A percentile compares a stretch with the other conserved stretches of the same genome.
Conservation (phyloP, 1,139 yeast species). For the Candida anutae region DNA sequence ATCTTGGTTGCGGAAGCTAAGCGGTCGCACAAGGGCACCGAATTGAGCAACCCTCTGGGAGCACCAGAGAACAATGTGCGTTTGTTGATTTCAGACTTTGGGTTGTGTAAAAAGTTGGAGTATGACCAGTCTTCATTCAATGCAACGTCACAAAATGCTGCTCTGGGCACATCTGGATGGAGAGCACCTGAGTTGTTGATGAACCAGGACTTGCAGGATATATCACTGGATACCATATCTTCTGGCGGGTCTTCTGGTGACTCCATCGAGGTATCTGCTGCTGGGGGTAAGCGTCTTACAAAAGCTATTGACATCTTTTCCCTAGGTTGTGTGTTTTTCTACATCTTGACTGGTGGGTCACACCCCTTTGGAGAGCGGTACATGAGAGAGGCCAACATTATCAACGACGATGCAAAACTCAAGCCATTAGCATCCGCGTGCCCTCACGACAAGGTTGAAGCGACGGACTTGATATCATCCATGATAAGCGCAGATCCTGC, state of each 20-base stretch:
- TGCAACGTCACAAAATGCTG: constrained; percentile 87
- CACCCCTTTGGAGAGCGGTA: constrained; percentile 95
- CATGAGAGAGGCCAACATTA: constrained; percentile 80
- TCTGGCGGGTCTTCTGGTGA: constrained; percentile 20
- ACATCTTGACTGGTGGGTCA: constrained; percentile 72
- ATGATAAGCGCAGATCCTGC: constrained; percentile 70
- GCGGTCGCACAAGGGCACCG: constrained; percentile 7
- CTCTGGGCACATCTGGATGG: constrained; percentile 95
- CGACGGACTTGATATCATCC: constrained; percentile 58
- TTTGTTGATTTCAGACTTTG: constrained; percentile 87
- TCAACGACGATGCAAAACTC: constrained; percentile 60
- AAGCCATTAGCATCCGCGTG: constrained; percentile 32
- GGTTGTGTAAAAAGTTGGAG: constrained; percentile 86
- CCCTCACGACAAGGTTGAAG: constrained; percentile 49
- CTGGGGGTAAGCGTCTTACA: constrained; percentile 54
- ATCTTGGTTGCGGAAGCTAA: constrained; percentile 76
- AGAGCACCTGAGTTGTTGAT: constrained; percentile 86
- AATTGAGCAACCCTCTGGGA: constrained; percentile 1
- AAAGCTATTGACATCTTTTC: constrained; percentile 92
- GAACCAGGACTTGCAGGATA: constrained; percentile 32
- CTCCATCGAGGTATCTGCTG: constrained; percentile 3
- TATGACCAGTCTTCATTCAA: constrained; percentile 89
- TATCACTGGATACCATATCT: constrained; percentile 35
- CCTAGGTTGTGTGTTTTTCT: constrained; percentile 88
- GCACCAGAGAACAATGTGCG: constrained; percentile 29